These are phyloP conservation scores for Neopestalotiopsis sp. DNA, from an alignment of 2,329 filamentous ascomycete genomes.

Conservation along the genomic window DNA sequence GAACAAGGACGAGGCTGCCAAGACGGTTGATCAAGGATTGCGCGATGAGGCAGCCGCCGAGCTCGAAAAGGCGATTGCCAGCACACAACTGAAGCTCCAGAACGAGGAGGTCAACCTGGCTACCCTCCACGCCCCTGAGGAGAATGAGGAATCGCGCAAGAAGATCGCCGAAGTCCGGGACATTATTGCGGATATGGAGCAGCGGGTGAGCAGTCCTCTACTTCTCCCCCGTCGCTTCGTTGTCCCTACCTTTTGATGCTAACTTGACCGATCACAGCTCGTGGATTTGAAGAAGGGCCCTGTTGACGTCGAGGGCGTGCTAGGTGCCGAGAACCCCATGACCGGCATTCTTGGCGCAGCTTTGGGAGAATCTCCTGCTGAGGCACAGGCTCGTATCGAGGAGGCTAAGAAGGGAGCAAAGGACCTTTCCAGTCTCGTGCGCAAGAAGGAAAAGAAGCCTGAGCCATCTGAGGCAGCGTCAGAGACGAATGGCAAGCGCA, in stretches of 20 bases:
- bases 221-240: conserved; percentile 29
- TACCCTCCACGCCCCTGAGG: conserved; percentile 66
- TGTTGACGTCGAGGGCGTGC: conserved; percentile 59
- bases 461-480: conserved; percentile 30
- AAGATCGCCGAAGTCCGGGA: conserved; percentile 77
- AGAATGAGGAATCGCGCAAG: conserved; percentile 66
- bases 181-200: conserved; percentile 79
- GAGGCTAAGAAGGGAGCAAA: conserved; percentile 77
- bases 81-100: conserved; percentile 72
- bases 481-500: conserved; percentile 46
- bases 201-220: conserved; percentile 58
- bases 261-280: conserved; percentile 51
- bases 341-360: conserved; percentile 68
- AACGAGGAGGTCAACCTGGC: conserved; percentile 71
- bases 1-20: conserved; percentile 46
- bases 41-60: conserved; percentile 74
- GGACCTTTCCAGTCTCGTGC: conserved; percentile 75
- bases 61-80: conserved; percentile 75
- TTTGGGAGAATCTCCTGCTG: conserved; percentile 64
- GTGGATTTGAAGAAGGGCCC: conserved; percentile 71
- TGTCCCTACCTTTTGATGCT: conserved; percentile 20
- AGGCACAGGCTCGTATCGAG: conserved; percentile 68
- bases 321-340: conserved; percentile 54
- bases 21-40: conserved; percentile 69
- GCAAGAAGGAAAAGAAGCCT: conserved; percentile 58